phyloP scores from a whole-genome alignment of 495 filamentous ascomycete species.

The Trichoderma parareesei region DNA sequence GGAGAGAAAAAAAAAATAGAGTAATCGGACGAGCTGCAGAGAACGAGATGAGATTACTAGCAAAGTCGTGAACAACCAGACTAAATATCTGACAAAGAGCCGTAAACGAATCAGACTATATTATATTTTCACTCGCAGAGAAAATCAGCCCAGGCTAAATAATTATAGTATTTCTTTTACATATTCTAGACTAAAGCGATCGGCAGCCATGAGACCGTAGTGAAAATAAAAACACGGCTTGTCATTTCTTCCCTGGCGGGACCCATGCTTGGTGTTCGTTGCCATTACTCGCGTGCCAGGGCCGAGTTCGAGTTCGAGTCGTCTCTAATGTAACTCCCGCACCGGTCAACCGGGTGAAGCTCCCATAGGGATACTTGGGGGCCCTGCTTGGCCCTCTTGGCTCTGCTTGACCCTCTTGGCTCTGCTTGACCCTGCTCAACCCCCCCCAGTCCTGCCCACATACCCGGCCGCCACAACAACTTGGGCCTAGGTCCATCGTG shows the following conservation, averaged over 20 bases:
- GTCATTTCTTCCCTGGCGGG: neutral
- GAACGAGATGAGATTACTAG: neutral
- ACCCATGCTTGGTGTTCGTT: constrained; percentile 1
- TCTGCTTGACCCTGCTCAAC: neutral
- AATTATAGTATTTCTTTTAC: no score
- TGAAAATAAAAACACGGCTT: constrained; percentile 2
- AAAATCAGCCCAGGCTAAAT: no score
- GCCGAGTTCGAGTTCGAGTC: no score
- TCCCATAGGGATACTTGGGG: neutral
- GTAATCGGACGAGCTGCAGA: neutral
- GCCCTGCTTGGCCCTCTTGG: neutral
- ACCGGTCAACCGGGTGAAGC: no score
- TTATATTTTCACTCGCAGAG: no score
- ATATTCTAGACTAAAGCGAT: neutral
- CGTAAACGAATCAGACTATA: no score
- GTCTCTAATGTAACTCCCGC: no score
- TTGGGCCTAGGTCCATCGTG: neutral
- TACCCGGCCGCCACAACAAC: no score
- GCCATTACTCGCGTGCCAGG: no score
- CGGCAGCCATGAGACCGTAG: neutral
- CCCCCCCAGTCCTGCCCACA: no score
- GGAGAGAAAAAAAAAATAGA: neutral
- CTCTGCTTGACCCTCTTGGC: neutral
- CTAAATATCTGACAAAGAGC: neutral
- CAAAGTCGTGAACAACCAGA: neutral